Base-by-base conservation (phyloP, 257 asterid species). In the Cynanchum wilfordii region DNA sequence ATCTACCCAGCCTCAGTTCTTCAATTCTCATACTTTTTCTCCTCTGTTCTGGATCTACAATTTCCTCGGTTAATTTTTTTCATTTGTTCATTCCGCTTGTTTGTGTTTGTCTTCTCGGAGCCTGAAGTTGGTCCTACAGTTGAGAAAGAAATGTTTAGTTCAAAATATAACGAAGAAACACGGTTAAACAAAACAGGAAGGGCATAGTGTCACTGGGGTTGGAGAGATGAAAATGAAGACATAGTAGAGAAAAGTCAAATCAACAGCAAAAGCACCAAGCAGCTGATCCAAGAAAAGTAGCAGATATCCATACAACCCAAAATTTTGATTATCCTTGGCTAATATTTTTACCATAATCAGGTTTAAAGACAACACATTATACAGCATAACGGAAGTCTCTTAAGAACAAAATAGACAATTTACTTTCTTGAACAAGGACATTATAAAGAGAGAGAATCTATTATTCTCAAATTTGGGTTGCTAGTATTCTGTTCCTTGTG, bases 41-140 rank as follows among this genome's bases (percentile, higher is more conserved):
- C 58, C 69, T 73, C 24, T 50, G 80, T 38, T 59, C 67, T 20
- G 19, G 72, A 42, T 19, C 73, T 70, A 25, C 57, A 15, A 59
- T 49, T 49, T 79, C 79, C 27, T 56, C 77, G 17, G 57, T 57
- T 27, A 54, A 51, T 8, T 44, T 69, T 69, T 62, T 76, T 78
- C 8, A 54, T 42, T 63, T 40, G 63, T 44, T 75, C 52, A 59
- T 47, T 25, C 12, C 2, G 38, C 22, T 51, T 42, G n/a, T 27
- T 66, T 67, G 42, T 58, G 54, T 49, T 67, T n/a, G 64, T 22
- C 45, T n/a, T 73, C 73, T 42, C 69, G 2, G 22, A 60, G 44
- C 12, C 44, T 24, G 17, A 60, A 60, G 13, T 1, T 60, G 44
- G 44, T 13, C 67, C 67, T 30, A 1, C 45, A 60, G 24, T 30